Evolutionary conservation across 768 basidiomycete genomes (phyloP), one percentile per base, ranked within the genome.

Genomic region (Mrakia frigida): DNA sequence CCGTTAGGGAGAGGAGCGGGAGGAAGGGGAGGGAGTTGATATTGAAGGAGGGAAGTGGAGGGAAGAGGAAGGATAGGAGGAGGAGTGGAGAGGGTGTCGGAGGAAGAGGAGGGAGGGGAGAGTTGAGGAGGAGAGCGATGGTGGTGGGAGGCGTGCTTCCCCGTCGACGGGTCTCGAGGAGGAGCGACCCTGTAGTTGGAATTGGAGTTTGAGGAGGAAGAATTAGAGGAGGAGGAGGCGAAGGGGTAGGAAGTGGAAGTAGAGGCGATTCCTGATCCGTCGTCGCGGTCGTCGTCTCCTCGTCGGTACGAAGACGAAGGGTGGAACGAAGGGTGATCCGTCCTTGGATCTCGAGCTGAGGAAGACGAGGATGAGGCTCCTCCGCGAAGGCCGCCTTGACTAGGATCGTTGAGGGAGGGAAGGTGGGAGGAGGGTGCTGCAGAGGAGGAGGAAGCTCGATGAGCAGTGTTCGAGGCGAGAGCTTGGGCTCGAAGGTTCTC

Each of bases 11-110:
- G 56, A 28, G 23, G 56, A 28, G 28, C 28, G n/a, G 81, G 83
- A 16, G 74, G 79, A 21, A 75, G 73, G 28, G 82, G 78, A 73
- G 33, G 83, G 78, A 68, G 81, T 83, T 16, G 83, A 65, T 35
- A 23, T 35, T 6, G 31, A 3, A 39, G 28, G 63, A 21, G 16
- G 6, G 28, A 39, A 39, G 33, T 16, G 16, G 31, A 9, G 37
- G 63, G 37, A 7, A 9, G 37, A 65, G 63, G 63, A 35, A 31
- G 37, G 31, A 35, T 31, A 33, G 33, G 63, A 39, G 63, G 37
- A 21, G 33, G 37, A 35, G 63, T 28, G 63, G 37, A 56, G 56
- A 56, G 11, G n/a, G 56, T n/a, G 56, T 56, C 56, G 56, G 56
- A 56, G 25, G 56, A 56, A 7, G 56, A 35, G 6, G 63, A 35